Conservation (phyloP, 1,284 basidiomycete species). For the Hemileccinum hortonii region DNA sequence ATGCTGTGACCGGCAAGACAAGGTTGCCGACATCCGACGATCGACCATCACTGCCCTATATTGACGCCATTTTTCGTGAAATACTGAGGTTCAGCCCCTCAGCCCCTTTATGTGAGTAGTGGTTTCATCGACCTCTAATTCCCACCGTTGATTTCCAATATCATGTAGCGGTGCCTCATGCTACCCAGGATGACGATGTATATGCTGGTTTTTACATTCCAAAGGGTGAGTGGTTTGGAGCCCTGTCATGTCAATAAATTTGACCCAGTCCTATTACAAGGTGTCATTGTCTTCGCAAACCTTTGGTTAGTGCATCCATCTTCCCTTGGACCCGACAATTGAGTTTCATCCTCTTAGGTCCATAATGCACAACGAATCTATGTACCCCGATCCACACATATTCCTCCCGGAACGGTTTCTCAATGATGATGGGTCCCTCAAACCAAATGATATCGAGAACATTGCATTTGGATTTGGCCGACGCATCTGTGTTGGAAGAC, state of each 20-base stretch:
- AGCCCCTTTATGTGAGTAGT: slow-evolving; percentile 5
- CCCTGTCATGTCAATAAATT: not conserved
- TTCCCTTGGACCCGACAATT: not conserved
- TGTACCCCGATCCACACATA: slow-evolving; percentile 5
- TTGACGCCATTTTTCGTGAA: slow-evolving; percentile 18
- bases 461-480: slow-evolving; percentile 14
- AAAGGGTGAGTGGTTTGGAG: slow-evolving; percentile 5
- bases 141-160: not conserved
- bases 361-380: slow-evolving; percentile 15
- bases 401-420: slow-evolving; percentile 18
- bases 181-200: slow-evolving; percentile 18
- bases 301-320: slow-evolving; percentile 8
- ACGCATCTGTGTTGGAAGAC: slow-evolving; percentile 12
- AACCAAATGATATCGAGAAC: slow-evolving; percentile 4
- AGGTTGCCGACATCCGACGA: slow-evolving; percentile 15
- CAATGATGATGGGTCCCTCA: not conserved
- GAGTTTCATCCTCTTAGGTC: slow-evolving; percentile 4
- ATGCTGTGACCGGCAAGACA: slow-evolving; percentile 2
- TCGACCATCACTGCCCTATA: slow-evolving; percentile 15
- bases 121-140: not conserved
- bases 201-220: slow-evolving; percentile 13
- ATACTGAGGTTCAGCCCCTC: slow-evolving; percentile 5
- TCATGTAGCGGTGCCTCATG: slow-evolving; percentile 24
- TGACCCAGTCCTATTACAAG: not conserved
- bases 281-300: slow-evolving; percentile 13